Conservation (phyloP, 805 yeast species). For the Danielozyma ontarioensis region DNA sequence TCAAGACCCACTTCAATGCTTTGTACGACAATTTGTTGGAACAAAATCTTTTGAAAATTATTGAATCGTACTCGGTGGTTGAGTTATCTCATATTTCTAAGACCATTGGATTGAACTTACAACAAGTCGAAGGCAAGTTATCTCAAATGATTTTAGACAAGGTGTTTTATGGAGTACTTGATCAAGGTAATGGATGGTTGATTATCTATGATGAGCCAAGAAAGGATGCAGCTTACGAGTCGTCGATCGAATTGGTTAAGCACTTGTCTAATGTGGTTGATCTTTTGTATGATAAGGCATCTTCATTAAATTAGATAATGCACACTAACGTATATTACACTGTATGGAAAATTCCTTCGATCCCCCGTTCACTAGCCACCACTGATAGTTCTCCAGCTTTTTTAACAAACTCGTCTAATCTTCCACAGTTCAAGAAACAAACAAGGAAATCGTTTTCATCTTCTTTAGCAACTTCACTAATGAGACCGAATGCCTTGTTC, state of each 20-base stretch:
- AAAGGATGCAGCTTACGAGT: constrained; percentile 82
- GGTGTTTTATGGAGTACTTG: constrained; percentile 92
- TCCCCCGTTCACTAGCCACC: constrained; percentile 41
- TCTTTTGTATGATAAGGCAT: constrained; percentile 87
- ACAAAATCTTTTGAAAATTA: constrained; percentile 88
- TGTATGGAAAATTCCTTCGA: constrained; percentile 35
- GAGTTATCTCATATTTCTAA: constrained; percentile 86
- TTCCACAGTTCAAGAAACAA: constrained; percentile 55
- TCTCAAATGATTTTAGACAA: constrained; percentile 96
- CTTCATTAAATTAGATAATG: constrained; percentile 56
- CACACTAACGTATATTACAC: neutral
- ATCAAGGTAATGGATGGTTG: constrained; percentile 98
- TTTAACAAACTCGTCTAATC: constrained; percentile 48
- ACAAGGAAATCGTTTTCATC: constrained; percentile 50
- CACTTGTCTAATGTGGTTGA: constrained; percentile 88
- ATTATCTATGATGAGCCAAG: constrained; percentile 85
- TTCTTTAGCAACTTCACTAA: constrained; percentile 66
- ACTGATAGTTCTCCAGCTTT: constrained; percentile 56
- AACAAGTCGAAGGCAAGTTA: constrained; percentile 89
- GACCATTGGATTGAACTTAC: constrained; percentile 79
- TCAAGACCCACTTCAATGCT: constrained; percentile 87
- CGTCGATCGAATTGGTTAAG: constrained; percentile 80
- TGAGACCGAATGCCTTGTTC: constrained; percentile 52
- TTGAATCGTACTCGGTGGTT: constrained; percentile 95
- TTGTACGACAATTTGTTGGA: constrained; percentile 89